These are phyloP conservation scores for Apophysomyces trapeziformis DNA, from an alignment of 371 early-diverging fungal species.

Conservation along the genomic window DNA sequence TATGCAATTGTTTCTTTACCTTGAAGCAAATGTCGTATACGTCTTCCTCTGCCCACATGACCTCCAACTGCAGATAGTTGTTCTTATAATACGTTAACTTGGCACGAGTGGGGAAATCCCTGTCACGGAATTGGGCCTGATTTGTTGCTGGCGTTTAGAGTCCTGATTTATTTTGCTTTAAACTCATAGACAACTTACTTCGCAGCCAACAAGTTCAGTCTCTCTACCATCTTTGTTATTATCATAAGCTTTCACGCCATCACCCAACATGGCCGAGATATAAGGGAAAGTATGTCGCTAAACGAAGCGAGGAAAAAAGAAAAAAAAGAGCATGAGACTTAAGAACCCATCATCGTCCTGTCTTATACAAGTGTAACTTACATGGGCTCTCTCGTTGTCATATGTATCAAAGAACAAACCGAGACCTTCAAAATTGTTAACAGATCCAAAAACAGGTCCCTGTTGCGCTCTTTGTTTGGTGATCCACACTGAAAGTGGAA, in stretches of 20 bases:
- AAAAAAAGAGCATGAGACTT: too few species aligned
- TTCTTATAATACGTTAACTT: slow-evolving; percentile 78
- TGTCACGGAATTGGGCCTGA: slow-evolving; percentile 76
- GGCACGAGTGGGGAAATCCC: slow-evolving; percentile 69
- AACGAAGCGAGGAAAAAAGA: too few species aligned
- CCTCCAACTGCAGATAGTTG: slow-evolving; percentile 66
- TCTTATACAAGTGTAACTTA: slow-evolving; percentile 33
- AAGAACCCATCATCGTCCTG: not conserved
- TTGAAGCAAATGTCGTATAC: slow-evolving; percentile 87
- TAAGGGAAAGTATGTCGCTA: slow-evolving; percentile 79
- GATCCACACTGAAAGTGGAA: slow-evolving; percentile 42
- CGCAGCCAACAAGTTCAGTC: slow-evolving; percentile 72
- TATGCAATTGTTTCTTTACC: slow-evolving; percentile 1
- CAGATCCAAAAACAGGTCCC: slow-evolving; percentile 92
- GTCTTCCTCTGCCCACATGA: slow-evolving; percentile 68
- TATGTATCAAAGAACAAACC: slow-evolving; percentile 97
- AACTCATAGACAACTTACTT: slow-evolving; percentile 36
- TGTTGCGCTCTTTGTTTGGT: slow-evolving; percentile 46
- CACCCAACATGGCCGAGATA: slow-evolving; percentile 91
- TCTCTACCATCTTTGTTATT: slow-evolving; percentile 79
- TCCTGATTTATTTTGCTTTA: too few species aligned
- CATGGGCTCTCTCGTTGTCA: slow-evolving; percentile 82
- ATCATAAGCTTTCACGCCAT: slow-evolving; percentile 86
- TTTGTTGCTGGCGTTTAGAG: too few species aligned
- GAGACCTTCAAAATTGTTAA: slow-evolving; percentile 88